These are phyloP conservation scores for Tolypocladium album DNA, from an alignment of 2,329 filamentous ascomycete genomes.

Conservation along the genomic window DNA sequence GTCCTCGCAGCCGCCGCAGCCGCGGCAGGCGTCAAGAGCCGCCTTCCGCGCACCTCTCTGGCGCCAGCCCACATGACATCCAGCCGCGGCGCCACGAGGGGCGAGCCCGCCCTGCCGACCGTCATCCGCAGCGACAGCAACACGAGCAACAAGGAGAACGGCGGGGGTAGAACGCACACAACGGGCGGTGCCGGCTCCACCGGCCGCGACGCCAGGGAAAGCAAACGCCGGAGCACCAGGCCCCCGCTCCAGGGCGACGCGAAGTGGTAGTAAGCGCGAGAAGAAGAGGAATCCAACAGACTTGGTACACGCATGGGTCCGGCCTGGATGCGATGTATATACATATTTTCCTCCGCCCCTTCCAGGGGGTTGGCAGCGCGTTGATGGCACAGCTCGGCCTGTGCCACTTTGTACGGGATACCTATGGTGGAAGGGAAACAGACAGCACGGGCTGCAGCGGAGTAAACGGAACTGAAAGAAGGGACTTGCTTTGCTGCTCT, in stretches of 20 bases:
- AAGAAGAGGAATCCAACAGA: neutral
- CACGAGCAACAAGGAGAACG: slow-evolving; percentile 28
- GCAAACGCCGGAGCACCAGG: slow-evolving; percentile 1
- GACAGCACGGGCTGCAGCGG: neutral
- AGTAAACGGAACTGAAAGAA: neutral
- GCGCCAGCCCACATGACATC: slow-evolving; percentile 9
- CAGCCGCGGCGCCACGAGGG: slow-evolving; percentile 9
- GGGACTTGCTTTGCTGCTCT: neutral
- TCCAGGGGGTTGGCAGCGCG: neutral
- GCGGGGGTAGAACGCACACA: neutral
- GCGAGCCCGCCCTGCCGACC: slow-evolving; percentile 13
- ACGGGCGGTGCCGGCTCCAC: neutral
- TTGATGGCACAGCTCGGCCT: neutral
- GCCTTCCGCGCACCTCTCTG: slow-evolving; percentile 27
- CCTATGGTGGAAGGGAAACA: neutral
- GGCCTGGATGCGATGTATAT: neutral
- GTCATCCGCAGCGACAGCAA: slow-evolving; percentile 26
- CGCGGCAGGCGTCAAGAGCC: slow-evolving; percentile 19
- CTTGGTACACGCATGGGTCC: neutral
- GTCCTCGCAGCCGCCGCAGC: neutral
- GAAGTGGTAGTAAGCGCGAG: neutral
- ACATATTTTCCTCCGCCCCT: neutral
- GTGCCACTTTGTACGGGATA: neutral
- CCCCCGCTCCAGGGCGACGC: neutral
- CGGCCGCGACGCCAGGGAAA: neutral